phyloP scores from a whole-genome alignment of 2,329 filamentous ascomycete species.

The Pseudogymnoascus sp. region DNA sequence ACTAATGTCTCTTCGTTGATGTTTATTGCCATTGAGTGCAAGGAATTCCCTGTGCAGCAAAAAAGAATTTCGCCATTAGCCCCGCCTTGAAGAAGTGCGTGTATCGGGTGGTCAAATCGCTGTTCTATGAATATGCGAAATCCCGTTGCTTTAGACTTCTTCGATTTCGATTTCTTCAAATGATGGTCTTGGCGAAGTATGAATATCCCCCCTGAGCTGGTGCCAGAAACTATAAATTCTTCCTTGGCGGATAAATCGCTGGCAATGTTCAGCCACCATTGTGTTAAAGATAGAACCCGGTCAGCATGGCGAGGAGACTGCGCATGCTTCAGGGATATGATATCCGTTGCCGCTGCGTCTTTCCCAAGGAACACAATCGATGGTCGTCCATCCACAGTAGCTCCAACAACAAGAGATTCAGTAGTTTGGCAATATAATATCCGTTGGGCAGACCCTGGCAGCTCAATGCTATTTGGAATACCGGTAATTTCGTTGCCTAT shows the following conservation, averaged over 20 bases:
- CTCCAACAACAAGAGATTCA: conserved; percentile 48
- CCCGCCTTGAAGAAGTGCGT: not conserved
- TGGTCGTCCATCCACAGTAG: conserved; percentile 38
- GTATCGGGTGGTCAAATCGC: not conserved
- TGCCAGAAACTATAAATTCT: conserved; percentile 1
- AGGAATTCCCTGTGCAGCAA: conserved; percentile 45
- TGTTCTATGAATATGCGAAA: conserved; percentile 2
- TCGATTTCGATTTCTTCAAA: not conserved
- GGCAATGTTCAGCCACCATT: not conserved
- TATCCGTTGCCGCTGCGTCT: not conserved
- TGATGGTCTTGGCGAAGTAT: conserved; percentile 3
- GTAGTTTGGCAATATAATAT: conserved; percentile 50
- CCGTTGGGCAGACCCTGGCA: conserved; percentile 23
- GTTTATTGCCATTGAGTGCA: conserved; percentile 54
- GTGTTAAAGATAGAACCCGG: conserved; percentile 2
- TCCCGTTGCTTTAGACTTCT: not conserved
- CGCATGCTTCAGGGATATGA: not conserved
- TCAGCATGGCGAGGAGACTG: not conserved
- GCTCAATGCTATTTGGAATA: not conserved
- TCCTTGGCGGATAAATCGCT: not conserved
- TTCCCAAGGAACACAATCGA: conserved; percentile 48
- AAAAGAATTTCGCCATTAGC: conserved; percentile 36
- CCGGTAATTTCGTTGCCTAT: not conserved
- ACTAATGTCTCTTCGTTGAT: conserved; percentile 45
- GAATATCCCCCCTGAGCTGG: not conserved